These are phyloP conservation scores for Microascus cirrosus DNA, from an alignment of 2,329 filamentous ascomycete genomes.

Conservation along the genomic window DNA sequence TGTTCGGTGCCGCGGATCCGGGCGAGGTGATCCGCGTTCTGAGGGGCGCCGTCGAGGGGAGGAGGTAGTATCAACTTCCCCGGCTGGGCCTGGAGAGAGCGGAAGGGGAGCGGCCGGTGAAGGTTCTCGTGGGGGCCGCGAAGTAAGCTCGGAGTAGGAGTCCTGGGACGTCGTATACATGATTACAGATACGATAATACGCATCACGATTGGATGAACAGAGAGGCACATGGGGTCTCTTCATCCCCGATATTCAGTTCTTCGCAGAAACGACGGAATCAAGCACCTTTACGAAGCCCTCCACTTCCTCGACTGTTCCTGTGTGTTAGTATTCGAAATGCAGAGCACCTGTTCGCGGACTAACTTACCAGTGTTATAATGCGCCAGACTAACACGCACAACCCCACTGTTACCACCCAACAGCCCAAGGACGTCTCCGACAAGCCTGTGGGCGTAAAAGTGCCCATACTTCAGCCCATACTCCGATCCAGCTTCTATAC, in stretches of 20 bases:
- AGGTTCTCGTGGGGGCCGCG: neutral
- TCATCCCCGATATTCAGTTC: neutral
- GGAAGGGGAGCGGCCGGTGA: neutral
- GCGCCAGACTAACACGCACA: conserved; percentile 58
- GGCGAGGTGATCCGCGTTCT: conserved; percentile 76
- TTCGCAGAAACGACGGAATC: conserved; percentile 24
- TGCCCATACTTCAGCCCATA: conserved; percentile 57
- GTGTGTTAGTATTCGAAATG: conserved; percentile 6
- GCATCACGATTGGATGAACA: neutral
- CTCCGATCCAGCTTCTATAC: conserved; percentile 44
- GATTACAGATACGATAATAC: neutral
- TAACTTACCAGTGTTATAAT: conserved; percentile 54
- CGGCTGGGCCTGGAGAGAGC: neutral
- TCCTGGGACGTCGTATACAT: neutral
- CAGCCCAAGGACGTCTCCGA: conserved; percentile 46
- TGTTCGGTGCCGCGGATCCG: conserved; percentile 87
- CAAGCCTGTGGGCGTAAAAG: conserved; percentile 57
- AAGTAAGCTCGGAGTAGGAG: neutral
- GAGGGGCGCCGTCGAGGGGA: conserved; percentile 64
- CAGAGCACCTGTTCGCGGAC: conserved; percentile 16
- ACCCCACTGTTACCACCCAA: conserved; percentile 41
- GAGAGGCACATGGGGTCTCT: neutral
- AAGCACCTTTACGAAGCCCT: conserved; percentile 36
- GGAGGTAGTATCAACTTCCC: neutral
- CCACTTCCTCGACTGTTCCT: conserved; percentile 41